Evolutionary conservation across 1,284 basidiomycete genomes (phyloP).

Genomic region (Coriolopsis trogii): DNA sequence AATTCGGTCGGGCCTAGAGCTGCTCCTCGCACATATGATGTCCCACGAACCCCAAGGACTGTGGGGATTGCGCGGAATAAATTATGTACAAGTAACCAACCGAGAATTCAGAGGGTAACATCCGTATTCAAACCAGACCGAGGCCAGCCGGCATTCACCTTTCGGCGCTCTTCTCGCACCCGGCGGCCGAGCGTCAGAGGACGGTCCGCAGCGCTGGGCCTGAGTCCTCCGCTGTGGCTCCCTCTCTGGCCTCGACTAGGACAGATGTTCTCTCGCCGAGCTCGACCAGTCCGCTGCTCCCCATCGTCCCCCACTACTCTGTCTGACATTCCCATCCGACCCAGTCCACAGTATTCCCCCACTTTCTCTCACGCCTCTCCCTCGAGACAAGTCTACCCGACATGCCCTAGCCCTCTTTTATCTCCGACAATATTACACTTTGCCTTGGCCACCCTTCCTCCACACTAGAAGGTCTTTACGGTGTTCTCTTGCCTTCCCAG

Average conservation of each 20-base stretch:
- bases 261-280: slow-evolving; percentile 20
- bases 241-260: slow-evolving; percentile 14
- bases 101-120: slow-evolving; percentile 14
- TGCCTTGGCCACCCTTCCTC: slow-evolving; percentile 11
- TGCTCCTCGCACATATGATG: neutral
- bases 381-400: slow-evolving; percentile 22
- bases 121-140: slow-evolving; percentile 15
- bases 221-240: slow-evolving; percentile 1
- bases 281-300: slow-evolving; percentile 17
- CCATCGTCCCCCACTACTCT: slow-evolving; percentile 1
- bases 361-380: slow-evolving; percentile 14
- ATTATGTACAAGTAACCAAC: slow-evolving; percentile 10
- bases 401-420: slow-evolving; percentile 16
- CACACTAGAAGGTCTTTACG: slow-evolving; percentile 21
- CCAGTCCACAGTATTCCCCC: slow-evolving; percentile 3
- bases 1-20: neutral
- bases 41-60: slow-evolving; percentile 10
- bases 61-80: neutral
- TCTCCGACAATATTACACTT: slow-evolving; percentile 18
- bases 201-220: no score
- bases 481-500: slow-evolving; percentile 14
- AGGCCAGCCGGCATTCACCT: slow-evolving; percentile 14
- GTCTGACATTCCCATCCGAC: slow-evolving; percentile 19
- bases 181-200: no score
- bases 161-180: slow-evolving; percentile 19